These are phyloP conservation scores for Spathaspora arborariae DNA, from an alignment of 805 yeast genomes.

Conservation along the genomic window DNA sequence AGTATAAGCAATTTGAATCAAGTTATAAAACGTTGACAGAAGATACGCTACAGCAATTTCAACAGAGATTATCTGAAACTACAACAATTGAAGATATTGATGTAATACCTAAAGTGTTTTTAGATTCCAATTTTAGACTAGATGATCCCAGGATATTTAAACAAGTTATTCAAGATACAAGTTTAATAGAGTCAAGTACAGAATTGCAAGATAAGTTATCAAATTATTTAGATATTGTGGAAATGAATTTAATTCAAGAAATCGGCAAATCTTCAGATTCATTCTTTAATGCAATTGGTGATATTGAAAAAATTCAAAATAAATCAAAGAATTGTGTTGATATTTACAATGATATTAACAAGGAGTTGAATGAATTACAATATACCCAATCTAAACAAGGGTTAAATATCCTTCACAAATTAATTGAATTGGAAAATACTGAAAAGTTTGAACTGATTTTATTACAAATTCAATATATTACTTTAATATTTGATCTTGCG, in stretches of 20 bases:
- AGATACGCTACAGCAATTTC: constrained; percentile 26
- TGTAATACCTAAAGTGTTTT: constrained; percentile 65
- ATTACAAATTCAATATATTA: constrained; percentile 45
- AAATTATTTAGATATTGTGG: constrained; percentile 80
- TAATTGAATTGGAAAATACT: constrained; percentile 54
- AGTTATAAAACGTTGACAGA: constrained; percentile 35
- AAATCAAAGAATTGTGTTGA: constrained; percentile 51
- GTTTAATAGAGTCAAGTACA: constrained; percentile 36
- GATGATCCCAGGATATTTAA: constrained; percentile 87
- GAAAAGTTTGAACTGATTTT: constrained; percentile 61
- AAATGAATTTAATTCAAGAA: constrained; percentile 73
- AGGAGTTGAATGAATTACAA: constrained; percentile 45
- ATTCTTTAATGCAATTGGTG: constrained; percentile 81
- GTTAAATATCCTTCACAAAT: constrained; percentile 44
- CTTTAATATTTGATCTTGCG: constrained; percentile 21
- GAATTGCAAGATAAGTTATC: constrained; percentile 74
- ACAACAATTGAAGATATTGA: constrained; percentile 9
- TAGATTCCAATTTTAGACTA: constrained; percentile 64
- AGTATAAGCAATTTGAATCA: constrained; percentile 34
- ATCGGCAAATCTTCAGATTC: constrained; percentile 81
- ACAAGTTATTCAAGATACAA: constrained; percentile 57
- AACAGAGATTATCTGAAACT: no score
- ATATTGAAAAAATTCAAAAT: constrained; percentile 59
- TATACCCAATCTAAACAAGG: constrained; percentile 48
- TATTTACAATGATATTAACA: constrained; percentile 43